Percentiles rank a stretch among this genome's conserved stretches.
Conservation (phyloP, 371 early-diverging fungal species). For the Rhizopus sp. region DNA sequence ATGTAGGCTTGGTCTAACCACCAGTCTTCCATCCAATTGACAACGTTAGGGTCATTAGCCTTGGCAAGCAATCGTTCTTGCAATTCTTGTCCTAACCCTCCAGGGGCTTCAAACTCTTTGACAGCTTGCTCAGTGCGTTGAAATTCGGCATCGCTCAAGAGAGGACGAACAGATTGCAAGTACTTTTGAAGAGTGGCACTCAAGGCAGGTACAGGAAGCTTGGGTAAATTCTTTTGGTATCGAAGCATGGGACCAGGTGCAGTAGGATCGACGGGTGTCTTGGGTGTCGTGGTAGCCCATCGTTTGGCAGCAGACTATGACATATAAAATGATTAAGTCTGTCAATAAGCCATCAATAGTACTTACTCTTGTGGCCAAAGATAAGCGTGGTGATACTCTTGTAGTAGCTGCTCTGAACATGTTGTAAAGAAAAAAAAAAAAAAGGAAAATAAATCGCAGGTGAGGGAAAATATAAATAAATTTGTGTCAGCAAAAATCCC, state of each 20-base stretch:
- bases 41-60: constrained; percentile 62
- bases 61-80: constrained; percentile 80
- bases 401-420: constrained; percentile 21
- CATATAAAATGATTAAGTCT: background rate
- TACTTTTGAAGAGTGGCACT: constrained; percentile 81
- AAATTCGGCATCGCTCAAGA: constrained; percentile 74
- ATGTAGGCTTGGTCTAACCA: constrained; percentile 93
- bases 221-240: constrained; percentile 76
- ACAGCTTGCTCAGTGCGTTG: constrained; percentile 70
- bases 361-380: constrained; percentile 25
- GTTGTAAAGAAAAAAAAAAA: constrained; percentile 5
- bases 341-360: background rate
- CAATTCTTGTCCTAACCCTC: constrained; percentile 80
- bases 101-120: constrained; percentile 78
- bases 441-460: constrained; percentile 6
- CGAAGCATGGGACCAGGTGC: constrained; percentile 65
- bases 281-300: constrained; percentile 23
- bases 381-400: constrained; percentile 19
- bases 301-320: constrained; percentile 1
- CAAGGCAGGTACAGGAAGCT: constrained; percentile 89
- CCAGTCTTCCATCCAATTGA: constrained; percentile 96
- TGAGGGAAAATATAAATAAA: constrained; percentile 8
- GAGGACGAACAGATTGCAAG: constrained; percentile 74
- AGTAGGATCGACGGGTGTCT: constrained; percentile 48
- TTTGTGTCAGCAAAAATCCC: constrained; percentile 26